Evolutionary conservation across 345 rosid species (phyloP).

Genomic region (Lepidium aucheri): DNA sequence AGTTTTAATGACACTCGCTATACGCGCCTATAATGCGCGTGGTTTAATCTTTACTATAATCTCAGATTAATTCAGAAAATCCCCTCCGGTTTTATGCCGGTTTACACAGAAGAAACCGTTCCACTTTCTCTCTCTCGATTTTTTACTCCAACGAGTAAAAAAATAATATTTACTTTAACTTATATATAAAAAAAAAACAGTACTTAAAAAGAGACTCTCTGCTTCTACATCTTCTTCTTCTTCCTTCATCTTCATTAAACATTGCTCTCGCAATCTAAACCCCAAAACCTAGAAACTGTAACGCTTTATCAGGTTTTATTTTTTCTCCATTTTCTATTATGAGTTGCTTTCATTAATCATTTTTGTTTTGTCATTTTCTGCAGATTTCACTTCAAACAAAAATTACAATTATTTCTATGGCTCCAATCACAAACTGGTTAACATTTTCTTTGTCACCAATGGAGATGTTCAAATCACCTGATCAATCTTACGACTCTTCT

Average conservation of each 20-base stretch:
- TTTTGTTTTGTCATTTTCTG: conserved; percentile 7
- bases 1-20: too few relatives aligned
- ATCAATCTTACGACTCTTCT: conserved; percentile 43
- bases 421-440: conserved; percentile 67
- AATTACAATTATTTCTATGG: conserved; percentile 25
- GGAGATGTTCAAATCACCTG: conserved; percentile 73
- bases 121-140: background rate
- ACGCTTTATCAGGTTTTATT: background rate
- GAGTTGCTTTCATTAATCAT: background rate
- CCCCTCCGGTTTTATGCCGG: conserved; percentile 41
- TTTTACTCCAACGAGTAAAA: background rate
- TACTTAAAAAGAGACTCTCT: background rate
- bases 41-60: too few relatives aligned
- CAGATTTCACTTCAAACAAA: background rate
- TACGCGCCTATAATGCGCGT: too few relatives aligned
- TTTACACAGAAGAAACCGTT: conserved; percentile 37
- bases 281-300: background rate
- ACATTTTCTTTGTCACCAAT: conserved; percentile 78
- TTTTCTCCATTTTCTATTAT: background rate
- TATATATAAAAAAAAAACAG: background rate
- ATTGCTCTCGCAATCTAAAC: too few relatives aligned
- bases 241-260: background rate
- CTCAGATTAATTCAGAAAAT: background rate
- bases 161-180: background rate
- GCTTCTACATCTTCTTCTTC: background rate